Conservation (phyloP, 2,329 filamentous ascomycete species). For the Seiridium unicorne region DNA sequence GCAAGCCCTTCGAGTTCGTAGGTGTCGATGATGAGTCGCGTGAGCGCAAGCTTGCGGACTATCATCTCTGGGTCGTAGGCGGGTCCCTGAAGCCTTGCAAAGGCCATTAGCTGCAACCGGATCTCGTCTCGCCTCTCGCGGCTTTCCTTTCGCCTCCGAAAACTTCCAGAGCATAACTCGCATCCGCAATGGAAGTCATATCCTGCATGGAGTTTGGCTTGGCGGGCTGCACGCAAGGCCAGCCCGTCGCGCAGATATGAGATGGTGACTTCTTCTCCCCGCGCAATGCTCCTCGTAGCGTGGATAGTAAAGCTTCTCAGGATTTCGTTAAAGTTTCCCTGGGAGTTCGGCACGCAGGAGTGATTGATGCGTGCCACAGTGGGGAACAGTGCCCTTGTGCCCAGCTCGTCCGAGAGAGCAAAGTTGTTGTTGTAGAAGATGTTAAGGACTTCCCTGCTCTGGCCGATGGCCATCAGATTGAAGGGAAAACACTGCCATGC, state of each 20-base stretch:
- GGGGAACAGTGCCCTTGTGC: conserved; percentile 17
- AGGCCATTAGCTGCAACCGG: background rate
- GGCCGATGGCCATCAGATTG: background rate
- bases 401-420: conserved; percentile 6
- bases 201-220: conserved; percentile 9
- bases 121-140: conserved; percentile 11
- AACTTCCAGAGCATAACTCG: conserved; percentile 15
- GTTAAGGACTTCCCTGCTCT: conserved; percentile 16
- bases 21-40: conserved; percentile 10
- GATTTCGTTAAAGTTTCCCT: conserved; percentile 20
- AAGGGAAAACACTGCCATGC: background rate
- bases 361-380: conserved; percentile 21
- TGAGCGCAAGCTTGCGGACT: conserved; percentile 9
- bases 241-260: conserved; percentile 16
- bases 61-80: background rate
- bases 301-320: conserved; percentile 18
- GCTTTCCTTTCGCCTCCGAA: background rate
- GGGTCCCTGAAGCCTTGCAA: background rate
- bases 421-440: conserved; percentile 24
- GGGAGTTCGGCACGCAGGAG: conserved; percentile 22
- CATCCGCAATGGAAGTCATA: conserved; percentile 20
- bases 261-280: conserved; percentile 17
- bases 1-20: conserved; percentile 10
- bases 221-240: conserved; percentile 8
- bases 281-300: conserved; percentile 17